A percentile compares a stretch with the other conserved stretches of the same genome.
phyloP scores from a whole-genome alignment of 768 basidiomycete species.

The Auricularia cornea region DNA sequence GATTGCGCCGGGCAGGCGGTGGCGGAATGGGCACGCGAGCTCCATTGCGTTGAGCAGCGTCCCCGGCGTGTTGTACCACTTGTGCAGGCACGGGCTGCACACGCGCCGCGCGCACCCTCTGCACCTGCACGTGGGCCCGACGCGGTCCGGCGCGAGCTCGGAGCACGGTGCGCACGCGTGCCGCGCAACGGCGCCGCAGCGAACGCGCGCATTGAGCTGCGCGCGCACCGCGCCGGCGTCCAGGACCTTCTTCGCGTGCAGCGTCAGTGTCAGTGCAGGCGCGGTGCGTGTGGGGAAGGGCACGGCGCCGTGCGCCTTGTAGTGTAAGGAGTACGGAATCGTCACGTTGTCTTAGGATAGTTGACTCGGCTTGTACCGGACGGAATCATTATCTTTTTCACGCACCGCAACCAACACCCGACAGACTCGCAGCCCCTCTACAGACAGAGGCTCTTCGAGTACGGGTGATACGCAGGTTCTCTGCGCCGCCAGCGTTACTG shows the following conservation, averaged over 20 bases:
- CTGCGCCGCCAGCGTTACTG: no score
- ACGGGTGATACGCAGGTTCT: no score
- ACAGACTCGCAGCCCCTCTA: no score
- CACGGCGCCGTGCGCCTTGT: constrained; percentile 13
- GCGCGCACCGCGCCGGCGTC: constrained; percentile 6
- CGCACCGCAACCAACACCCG: no score
- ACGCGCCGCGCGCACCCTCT: constrained; percentile 18
- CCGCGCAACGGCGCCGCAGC: constrained; percentile 14
- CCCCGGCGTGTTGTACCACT: constrained; percentile 22
- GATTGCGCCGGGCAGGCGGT: constrained; percentile 18
- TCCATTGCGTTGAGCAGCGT: constrained; percentile 20
- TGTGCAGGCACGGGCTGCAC: constrained; percentile 16
- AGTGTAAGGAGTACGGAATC: no score
- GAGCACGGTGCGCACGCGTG: constrained; percentile 20
- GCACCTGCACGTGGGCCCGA: constrained; percentile 19
- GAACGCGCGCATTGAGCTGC: constrained; percentile 14
- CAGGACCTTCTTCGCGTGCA: constrained; percentile 12
- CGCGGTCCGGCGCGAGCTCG: constrained; percentile 14
- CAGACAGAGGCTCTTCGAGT: no score
- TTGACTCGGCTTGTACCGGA: no score
- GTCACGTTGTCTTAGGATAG: no score
- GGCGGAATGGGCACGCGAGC: no score
- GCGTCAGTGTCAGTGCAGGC: constrained; percentile 8
- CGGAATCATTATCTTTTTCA: no score
- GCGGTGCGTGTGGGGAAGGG: constrained; percentile 10